Evolutionary conservation across 768 basidiomycete genomes (phyloP).

Genomic region (Strobilomyces echinocephalus): DNA sequence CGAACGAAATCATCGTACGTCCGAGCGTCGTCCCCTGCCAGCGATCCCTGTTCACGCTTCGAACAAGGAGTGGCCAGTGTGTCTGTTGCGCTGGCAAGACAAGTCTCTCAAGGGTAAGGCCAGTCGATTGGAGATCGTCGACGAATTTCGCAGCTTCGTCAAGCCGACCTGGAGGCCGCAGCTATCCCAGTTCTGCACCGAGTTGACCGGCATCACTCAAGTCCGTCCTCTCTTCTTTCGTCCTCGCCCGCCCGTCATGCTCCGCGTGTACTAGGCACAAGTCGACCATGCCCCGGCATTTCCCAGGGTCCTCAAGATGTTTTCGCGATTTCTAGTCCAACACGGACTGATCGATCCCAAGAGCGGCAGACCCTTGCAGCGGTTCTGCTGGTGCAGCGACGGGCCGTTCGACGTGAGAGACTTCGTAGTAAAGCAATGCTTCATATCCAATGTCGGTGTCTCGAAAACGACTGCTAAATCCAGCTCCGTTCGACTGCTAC

Average conservation of each 20-base stretch:
- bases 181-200: conserved; percentile 78
- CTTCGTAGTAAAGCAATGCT: conserved; percentile 86
- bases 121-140: conserved; percentile 60
- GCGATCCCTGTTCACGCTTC: conserved; percentile 5
- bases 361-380: conserved; percentile 52
- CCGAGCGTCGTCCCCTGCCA: conserved; percentile 14
- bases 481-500: conserved; percentile 5
- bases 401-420: conserved; percentile 81
- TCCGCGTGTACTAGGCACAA: conserved; percentile 56
- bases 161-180: conserved; percentile 80
- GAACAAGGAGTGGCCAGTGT: conserved; percentile 86
- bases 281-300: conserved; percentile 79
- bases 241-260: conserved; percentile 4
- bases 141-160: conserved; percentile 86
- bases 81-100: conserved; percentile 79
- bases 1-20: conserved; percentile 93
- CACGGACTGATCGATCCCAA: conserved; percentile 63
- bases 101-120: conserved; percentile 46
- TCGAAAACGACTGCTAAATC: conserved; percentile 2
- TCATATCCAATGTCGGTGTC: conserved; percentile 67
- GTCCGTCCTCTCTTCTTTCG: conserved; percentile 41
- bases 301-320: conserved; percentile 55
- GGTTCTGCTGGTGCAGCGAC: conserved; percentile 80
- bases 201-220: conserved; percentile 90
- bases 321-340: conserved; percentile 63